These are phyloP conservation scores for Penicillium sp. DNA, from an alignment of 2,329 filamentous ascomycete species.

Conservation along the genomic window DNA sequence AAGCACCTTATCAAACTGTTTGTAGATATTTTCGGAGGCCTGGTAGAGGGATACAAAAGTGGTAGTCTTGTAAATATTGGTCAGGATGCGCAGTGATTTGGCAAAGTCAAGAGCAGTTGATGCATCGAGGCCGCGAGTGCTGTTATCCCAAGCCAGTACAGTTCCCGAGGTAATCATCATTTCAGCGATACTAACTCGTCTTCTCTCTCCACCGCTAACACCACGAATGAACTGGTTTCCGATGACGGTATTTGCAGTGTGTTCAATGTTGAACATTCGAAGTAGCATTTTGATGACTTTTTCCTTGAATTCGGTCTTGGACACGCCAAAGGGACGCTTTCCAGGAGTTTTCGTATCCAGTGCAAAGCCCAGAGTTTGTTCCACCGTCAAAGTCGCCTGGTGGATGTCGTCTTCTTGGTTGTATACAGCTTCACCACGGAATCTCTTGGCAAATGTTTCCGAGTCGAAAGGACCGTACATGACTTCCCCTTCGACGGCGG, in stretches of 20 bases:
- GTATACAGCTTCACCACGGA: slow-evolving; percentile 78
- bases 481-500: slow-evolving; percentile 64
- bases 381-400: slow-evolving; percentile 77
- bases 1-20: slow-evolving; percentile 75
- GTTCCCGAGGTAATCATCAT: slow-evolving; percentile 72
- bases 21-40: slow-evolving; percentile 75
- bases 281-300: slow-evolving; percentile 68
- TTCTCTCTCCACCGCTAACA: slow-evolving; percentile 67
- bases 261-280: slow-evolving; percentile 91
- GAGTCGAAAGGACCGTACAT: slow-evolving; percentile 69
- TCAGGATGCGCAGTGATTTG: slow-evolving; percentile 70
- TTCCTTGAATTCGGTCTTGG: slow-evolving; percentile 68
- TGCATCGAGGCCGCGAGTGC: slow-evolving; percentile 63
- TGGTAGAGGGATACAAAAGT: slow-evolving; percentile 86
- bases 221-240: slow-evolving; percentile 77
- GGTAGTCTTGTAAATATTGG: slow-evolving; percentile 75
- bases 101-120: slow-evolving; percentile 63
- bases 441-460: slow-evolving; percentile 63
- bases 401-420: slow-evolving; percentile 84
- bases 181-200: slow-evolving; percentile 76
- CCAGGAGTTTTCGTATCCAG: slow-evolving; percentile 78
- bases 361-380: slow-evolving; percentile 80
- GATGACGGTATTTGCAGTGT: slow-evolving; percentile 78
- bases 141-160: slow-evolving; percentile 71
- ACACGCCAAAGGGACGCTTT: slow-evolving; percentile 69